Base-by-base conservation (phyloP, 2,329 filamentous ascomycete species). In the Cladophialophora yegresii region DNA sequence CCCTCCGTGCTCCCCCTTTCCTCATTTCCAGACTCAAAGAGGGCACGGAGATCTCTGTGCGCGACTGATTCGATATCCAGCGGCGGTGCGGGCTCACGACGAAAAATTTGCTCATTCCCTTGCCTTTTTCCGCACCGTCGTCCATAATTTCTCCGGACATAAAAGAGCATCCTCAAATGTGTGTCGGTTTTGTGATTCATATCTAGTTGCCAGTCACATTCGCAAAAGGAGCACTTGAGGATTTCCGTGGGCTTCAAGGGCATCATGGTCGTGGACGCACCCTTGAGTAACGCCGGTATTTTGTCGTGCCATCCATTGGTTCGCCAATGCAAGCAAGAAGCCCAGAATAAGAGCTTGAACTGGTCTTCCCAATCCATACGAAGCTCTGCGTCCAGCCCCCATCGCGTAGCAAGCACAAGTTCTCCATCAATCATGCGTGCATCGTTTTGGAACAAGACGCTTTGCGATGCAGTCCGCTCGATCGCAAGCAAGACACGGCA, bases 41-140 rank as follows among this genome's bases (percentile, higher is more conserved):
- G 53, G 53, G 53, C 28, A 22, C 53, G 53, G 33, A 55, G 20
- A 55, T 55, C 32, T 40, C 53, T 55, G 30, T 55, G 32, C 53
- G 30, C 36, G 40, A 55, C 53, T 22, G 53, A 40, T 55, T 55
- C 53, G 53, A 36, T 54, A 22, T 54, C 53, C 53, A 54, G 53
- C 53, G 32, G 30, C 53, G 53, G 32, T 55, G 53, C 53, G 32
- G 53, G 53, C 32, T 40, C 53, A 40, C 53, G 53, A n/a, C 40
- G 53, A 40, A 55, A 55, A 23, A 55, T 55, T 40, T 55, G 53
- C 53, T 55, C 32, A 40, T 55, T 55, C n/a, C 53, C 53, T 40
- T 40, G 53, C 32, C 53, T 55, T 40, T 55, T 55, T 40, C 53
- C 53, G 16, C 23, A 40, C 32, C 53, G 53, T 40, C 53, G 53